phyloP scores from a whole-genome alignment of 2,329 filamentous ascomycete genomes.

The Colletotrichum sp. region DNA sequence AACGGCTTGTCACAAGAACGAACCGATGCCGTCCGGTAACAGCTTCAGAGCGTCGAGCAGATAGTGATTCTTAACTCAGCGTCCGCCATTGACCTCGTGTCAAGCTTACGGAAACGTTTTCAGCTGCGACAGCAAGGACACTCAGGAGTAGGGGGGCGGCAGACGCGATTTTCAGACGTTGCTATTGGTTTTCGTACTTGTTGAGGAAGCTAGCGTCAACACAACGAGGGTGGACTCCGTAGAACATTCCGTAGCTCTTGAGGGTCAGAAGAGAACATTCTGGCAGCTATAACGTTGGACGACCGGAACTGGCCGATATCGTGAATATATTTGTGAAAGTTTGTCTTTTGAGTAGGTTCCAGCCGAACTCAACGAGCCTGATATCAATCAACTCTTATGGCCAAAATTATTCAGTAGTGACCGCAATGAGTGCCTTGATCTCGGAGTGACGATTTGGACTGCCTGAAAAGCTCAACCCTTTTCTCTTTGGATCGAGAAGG shows the following conservation, averaged over 20 bases:
- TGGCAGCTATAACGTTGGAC: not conserved
- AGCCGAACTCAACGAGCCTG: rapidly evolving
- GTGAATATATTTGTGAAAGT: rapidly evolving
- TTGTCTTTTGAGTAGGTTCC: rapidly evolving
- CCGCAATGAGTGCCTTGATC: rapidly evolving
- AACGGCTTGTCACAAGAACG: too few species aligned
- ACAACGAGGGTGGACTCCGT: rapidly evolving
- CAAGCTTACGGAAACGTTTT: not conserved
- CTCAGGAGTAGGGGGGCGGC: not conserved
- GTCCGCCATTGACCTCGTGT: not conserved
- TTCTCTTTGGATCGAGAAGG: not conserved
- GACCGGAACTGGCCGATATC: rapidly evolving
- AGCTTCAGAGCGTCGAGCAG: rapidly evolving
- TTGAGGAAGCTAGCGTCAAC: not conserved
- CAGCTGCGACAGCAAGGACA: not conserved
- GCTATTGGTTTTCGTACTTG: rapidly evolving
- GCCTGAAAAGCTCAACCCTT: rapidly evolving
- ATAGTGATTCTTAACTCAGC: not conserved
- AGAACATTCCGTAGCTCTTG: rapidly evolving
- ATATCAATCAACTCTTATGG: too few species aligned
- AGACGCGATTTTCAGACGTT: rapidly evolving
- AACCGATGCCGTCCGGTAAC: not conserved
- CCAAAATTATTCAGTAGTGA: too few species aligned
- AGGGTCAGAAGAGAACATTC: rapidly evolving
- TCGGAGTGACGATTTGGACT: not conserved